Conservation (phyloP, 78 protist genomes). For the Pigoraptor vietnamica region DNA sequence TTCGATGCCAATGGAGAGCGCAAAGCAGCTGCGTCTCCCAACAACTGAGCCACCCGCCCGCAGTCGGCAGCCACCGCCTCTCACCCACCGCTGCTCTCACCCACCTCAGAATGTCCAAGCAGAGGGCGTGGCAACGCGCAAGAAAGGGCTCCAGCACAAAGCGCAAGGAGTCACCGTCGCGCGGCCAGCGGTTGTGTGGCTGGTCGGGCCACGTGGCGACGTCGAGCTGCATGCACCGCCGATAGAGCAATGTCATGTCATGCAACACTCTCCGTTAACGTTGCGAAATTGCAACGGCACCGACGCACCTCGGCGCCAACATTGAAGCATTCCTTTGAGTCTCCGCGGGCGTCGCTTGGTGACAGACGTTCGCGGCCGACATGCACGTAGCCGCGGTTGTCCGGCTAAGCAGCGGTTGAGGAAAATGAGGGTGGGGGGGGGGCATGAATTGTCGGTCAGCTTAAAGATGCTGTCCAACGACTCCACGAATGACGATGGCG, state of each 20-base stretch:
- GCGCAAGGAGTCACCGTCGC: not conserved
- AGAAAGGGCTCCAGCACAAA: not conserved
- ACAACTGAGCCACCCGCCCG: no score
- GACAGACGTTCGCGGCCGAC: not conserved
- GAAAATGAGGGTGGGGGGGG: no score
- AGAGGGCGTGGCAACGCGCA: not conserved
- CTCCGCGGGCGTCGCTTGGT: not conserved
- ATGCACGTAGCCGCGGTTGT: not conserved
- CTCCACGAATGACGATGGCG: no score
- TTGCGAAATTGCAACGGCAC: not conserved
- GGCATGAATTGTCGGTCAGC: no score
- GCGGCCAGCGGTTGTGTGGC: not conserved
- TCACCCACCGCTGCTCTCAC: no score
- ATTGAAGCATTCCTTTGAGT: not conserved
- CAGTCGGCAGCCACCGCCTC: no score
- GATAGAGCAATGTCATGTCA: no score
- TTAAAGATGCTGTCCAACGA: no score
- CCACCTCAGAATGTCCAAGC: not conserved
- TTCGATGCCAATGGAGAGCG: not conserved
- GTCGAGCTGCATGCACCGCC: no score
- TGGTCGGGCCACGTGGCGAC: no score
- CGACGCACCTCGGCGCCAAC: not conserved
- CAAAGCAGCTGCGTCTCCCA: not conserved
- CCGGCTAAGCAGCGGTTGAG: not conserved
- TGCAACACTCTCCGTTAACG: not conserved